Conservation (phyloP, 331 rosid genomes). For the Pyracantha coccinea region DNA sequence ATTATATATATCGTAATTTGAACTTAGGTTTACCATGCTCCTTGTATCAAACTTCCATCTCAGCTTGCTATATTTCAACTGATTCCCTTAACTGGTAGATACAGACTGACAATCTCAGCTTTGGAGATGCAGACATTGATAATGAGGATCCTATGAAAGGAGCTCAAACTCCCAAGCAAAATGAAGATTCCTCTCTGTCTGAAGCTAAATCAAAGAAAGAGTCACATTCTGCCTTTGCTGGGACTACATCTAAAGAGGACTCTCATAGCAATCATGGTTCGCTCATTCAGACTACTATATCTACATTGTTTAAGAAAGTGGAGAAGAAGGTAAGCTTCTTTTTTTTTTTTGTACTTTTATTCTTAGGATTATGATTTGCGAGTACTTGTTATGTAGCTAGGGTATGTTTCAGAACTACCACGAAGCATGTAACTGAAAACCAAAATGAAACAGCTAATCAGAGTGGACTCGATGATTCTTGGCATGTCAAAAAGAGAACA, state of each 20-base stretch:
- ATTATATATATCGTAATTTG: not conserved
- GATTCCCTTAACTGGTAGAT: constrained; percentile 34
- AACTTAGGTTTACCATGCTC: not conserved
- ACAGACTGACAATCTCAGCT: constrained; percentile 36
- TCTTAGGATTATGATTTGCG: not conserved
- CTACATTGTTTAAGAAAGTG: constrained; percentile 76
- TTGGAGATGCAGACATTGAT: constrained; percentile 27
- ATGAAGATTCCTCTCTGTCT: constrained; percentile 8
- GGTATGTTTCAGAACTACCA: not conserved
- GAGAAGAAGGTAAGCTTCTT: constrained; percentile 58
- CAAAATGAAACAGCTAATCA: not conserved
- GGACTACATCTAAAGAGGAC: constrained; percentile 10
- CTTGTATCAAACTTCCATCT: not conserved
- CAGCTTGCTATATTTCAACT: constrained; percentile 2
- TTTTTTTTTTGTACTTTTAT: not conserved
- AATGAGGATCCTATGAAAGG: constrained; percentile 25
- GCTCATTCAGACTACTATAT: constrained; percentile 70
- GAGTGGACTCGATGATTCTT: not conserved
- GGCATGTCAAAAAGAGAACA: not conserved
- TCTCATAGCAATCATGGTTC: constrained; percentile 24
- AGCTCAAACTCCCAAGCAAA: constrained; percentile 22
- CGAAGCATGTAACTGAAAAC: not conserved
- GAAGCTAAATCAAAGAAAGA: constrained; percentile 12
- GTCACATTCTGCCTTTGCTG: constrained; percentile 4
- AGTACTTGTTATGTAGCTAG: not conserved